These are phyloP conservation scores for Malus sylvestris DNA, from an alignment of 306 rosid species.

Conservation along the genomic window DNA sequence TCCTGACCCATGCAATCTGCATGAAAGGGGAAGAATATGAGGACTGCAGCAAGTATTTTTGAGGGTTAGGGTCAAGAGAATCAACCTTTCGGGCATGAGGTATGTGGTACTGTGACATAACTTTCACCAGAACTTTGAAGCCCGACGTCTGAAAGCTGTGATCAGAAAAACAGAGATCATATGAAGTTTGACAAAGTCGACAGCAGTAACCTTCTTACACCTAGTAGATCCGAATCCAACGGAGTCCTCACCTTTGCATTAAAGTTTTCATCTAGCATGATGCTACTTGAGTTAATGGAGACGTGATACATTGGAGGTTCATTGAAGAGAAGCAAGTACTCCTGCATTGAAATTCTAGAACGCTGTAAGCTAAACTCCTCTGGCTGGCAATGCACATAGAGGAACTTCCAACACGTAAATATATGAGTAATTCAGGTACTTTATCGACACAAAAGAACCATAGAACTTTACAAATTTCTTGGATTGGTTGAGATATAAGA, in stretches of 20 bases:
- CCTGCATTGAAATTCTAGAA: slow-evolving; percentile 40
- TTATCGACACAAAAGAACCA: background rate
- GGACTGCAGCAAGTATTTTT: background rate
- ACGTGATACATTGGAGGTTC: slow-evolving; percentile 72
- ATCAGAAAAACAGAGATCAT: slow-evolving; percentile 10
- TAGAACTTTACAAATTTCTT: background rate
- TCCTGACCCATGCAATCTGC: slow-evolving; percentile 55
- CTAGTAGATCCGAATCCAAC: background rate
- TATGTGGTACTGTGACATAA: slow-evolving; percentile 21
- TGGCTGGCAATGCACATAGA: background rate
- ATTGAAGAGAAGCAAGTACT: slow-evolving; percentile 75
- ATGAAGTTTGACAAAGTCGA: background rate
- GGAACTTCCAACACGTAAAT: background rate
- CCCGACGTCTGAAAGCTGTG: slow-evolving; percentile 74
- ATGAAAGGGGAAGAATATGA: slow-evolving; percentile 9
- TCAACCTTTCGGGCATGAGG: slow-evolving; percentile 52
- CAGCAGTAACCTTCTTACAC: background rate
- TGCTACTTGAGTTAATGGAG: slow-evolving; percentile 68
- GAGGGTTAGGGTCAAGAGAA: slow-evolving; percentile 4
- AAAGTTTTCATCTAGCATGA: slow-evolving; percentile 79
- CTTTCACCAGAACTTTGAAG: slow-evolving; percentile 37
- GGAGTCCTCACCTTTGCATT: slow-evolving; percentile 59
- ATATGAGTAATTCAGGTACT: background rate
- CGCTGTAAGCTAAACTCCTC: background rate
- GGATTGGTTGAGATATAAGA: background rate